These are phyloP conservation scores for Fusarium anthophilum DNA, from an alignment of 2,329 filamentous ascomycete genomes.

Conservation along the genomic window DNA sequence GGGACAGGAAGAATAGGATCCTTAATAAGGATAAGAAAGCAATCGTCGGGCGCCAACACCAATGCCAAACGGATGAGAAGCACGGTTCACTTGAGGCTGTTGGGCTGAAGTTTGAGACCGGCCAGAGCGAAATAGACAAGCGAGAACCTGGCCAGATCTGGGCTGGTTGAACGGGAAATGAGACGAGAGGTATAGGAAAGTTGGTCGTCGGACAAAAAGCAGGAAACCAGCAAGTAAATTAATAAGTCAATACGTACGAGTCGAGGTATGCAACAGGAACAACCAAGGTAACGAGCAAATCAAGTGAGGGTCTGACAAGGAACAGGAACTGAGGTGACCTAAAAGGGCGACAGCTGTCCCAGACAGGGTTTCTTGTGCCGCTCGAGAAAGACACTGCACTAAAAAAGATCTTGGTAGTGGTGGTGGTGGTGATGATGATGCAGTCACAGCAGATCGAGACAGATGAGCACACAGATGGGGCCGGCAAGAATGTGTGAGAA, in stretches of 20 bases:
- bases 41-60: conserved; percentile 2
- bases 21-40: conserved; percentile 4
- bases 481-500: neutral
- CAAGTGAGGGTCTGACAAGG: neutral
- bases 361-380: conserved; percentile 27
- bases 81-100: conserved; percentile 29
- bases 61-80: conserved; percentile 13
- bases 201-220: neutral
- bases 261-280: conserved; percentile 2
- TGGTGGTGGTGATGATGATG: conserved; percentile 3
- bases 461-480: neutral
- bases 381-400: conserved; percentile 3
- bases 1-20: neutral
- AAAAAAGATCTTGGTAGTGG: neutral
- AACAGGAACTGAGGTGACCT: conserved; percentile 11
- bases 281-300: neutral
- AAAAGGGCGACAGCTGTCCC: conserved; percentile 4
- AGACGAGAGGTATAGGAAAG: neutral
- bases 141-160: neutral
- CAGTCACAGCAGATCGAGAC: conserved; percentile 7
- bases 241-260: conserved; percentile 9
- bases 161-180: conserved; percentile 3
- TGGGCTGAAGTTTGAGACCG: conserved; percentile 44
- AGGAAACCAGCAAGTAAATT: conserved; percentile 5
- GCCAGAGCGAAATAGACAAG: conserved; percentile 30